Base-by-base conservation (phyloP, 352 stramenopile genomes). In the Pythium sukuiense region DNA sequence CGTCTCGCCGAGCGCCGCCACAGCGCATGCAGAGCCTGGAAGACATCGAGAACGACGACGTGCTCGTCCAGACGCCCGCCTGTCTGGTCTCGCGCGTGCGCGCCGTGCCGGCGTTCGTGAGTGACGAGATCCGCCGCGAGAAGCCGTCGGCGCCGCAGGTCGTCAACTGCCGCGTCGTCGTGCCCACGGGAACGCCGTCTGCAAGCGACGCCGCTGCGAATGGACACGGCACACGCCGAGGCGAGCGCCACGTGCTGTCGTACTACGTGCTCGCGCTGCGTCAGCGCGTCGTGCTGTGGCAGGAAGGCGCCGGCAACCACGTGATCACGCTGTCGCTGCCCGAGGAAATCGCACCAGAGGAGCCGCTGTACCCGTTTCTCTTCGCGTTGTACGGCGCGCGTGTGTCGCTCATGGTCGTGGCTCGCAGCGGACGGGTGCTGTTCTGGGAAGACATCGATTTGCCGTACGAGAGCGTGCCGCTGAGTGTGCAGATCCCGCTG, bases 371-470 rank as follows among this genome's bases (percentile, higher is more conserved):
- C 26, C 81, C 81, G n/a, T 92, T 92, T 59, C 68, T 93, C 3
- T 83, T 92, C 35, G 71, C 79, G 30, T 65, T 90, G 0, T 81
- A 90, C 59, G 80, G 80, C n/a, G 71, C 81, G 60, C 87, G 71
- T 39, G 61, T 92, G 52, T 90, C 81, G 60, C 76, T 93, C n/a
- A 76, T 93, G 69, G 71, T 88, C 26, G 74, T 93, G 48, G 73
- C 74, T 30, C 76, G 70, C 41, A 88, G 77, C 58, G 85, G 85
- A 16, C 66, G 85, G 61, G 83, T 93, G 65, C 73, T 92, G 26
- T 92, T 93, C 63, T 93, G 83, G 83, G 85, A 92, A 59, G 85
- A 93, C 63, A 84, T 93, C 63, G 81, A 89, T 20, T 65, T 90
- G 30, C 81, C 85, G 3, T 92, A 92, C 55, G 81, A 92, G 63